Conservation (phyloP, 148 eudicot species). For the Amaranthus cruentus region DNA sequence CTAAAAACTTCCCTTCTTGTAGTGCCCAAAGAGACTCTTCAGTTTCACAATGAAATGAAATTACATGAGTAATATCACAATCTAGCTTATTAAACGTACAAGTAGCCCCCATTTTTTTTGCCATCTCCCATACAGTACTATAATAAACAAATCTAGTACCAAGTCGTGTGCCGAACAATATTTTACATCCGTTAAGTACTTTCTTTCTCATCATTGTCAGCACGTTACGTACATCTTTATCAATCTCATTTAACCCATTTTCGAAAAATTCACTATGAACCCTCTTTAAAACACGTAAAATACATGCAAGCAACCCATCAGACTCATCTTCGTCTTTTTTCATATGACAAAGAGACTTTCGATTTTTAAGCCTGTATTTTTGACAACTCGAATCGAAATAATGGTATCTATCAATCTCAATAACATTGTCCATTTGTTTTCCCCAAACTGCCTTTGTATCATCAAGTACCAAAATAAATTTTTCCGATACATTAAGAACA, state of each 20-base stretch:
- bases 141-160: no score
- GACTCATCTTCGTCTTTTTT: conserved; percentile 68
- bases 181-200: conserved; percentile 48
- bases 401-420: conserved; percentile 81
- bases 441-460: conserved; percentile 80
- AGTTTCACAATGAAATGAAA: conserved; percentile 43
- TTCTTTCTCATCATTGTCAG: conserved; percentile 38
- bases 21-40: conserved; percentile 67
- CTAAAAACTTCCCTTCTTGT: conserved; percentile 43
- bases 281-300: conserved; percentile 55
- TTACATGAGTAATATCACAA: conserved; percentile 51
- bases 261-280: conserved; percentile 58
- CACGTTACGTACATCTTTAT: conserved; percentile 30
- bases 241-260: background rate
- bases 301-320: conserved; percentile 68
- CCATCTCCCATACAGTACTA: conserved; percentile 40
- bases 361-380: conserved; percentile 39
- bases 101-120: conserved; percentile 58
- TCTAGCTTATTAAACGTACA: conserved; percentile 39
- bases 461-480: conserved; percentile 71
- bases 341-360: conserved; percentile 55
- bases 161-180: conserved; percentile 43
- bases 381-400: conserved; percentile 72
- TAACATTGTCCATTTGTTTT: conserved; percentile 64
- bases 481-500: conserved; percentile 59